A percentile compares a stretch with the other conserved stretches of the same genome.
Conservation (phyloP, 495 filamentous ascomycete species). For the Aeminium ludgeri region DNA sequence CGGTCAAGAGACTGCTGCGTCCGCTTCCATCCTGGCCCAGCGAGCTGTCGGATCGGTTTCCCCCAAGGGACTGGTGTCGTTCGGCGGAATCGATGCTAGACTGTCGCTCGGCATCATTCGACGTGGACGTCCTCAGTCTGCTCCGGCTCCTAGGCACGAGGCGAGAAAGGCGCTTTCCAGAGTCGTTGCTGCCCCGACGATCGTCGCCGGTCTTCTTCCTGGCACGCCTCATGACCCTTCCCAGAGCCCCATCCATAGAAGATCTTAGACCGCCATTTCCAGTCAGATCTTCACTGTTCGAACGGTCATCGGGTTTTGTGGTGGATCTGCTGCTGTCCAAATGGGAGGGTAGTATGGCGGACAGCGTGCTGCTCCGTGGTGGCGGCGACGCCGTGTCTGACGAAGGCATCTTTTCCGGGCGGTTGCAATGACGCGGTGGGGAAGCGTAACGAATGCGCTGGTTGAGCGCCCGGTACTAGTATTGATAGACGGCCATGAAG, state of each 20-base stretch:
- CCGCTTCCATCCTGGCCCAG: constrained; percentile 27
- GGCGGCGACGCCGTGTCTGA: constrained; percentile 3
- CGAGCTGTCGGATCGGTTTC: constrained; percentile 20
- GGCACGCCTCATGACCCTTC: constrained; percentile 17
- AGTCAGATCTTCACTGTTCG: constrained; percentile 10
- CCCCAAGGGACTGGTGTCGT: background rate
- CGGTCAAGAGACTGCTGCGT: constrained; percentile 42
- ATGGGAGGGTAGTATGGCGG: constrained; percentile 6
- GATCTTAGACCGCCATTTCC: constrained; percentile 6
- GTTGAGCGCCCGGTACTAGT: no score
- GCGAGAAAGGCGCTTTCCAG: constrained; percentile 35
- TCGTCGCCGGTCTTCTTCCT: constrained; percentile 11
- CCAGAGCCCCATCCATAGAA: constrained; percentile 22
- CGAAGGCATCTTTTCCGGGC: constrained; percentile 2
- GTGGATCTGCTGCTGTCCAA: constrained; percentile 14
- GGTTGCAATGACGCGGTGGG: no score
- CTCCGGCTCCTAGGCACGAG: constrained; percentile 35
- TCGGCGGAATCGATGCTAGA: constrained; percentile 7
- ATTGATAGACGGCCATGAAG: no score
- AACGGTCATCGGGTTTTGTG: constrained; percentile 18
- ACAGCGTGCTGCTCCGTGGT: constrained; percentile 4
- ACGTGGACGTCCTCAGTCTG: constrained; percentile 23
- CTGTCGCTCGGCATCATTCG: constrained; percentile 16
- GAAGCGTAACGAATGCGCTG: no score
- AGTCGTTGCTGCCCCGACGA: constrained; percentile 11